Conservation (phyloP, 106 monocot species). For the Acorus calamus region DNA sequence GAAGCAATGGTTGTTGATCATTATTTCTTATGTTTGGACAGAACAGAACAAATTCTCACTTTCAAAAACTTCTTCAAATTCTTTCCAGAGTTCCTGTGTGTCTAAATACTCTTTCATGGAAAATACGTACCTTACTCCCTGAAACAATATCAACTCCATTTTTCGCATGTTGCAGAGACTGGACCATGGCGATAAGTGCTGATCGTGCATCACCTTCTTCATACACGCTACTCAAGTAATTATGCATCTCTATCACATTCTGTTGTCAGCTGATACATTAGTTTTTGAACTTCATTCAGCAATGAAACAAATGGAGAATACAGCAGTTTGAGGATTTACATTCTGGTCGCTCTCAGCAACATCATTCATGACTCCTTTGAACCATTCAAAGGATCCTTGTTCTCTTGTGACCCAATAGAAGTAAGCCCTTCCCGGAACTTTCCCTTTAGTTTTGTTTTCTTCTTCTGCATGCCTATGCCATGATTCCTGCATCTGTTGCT, state of each 20-base stretch:
- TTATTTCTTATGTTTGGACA: no score
- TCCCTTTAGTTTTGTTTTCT: conserved; percentile 16
- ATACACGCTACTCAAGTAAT: conserved; percentile 89
- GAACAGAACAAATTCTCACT: no score
- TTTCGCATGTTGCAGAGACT: conserved; percentile 82
- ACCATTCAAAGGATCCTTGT: conserved; percentile 95
- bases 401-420: conserved; percentile 98
- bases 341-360: conserved; percentile 73
- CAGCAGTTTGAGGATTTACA: conserved; percentile 14
- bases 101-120: no score
- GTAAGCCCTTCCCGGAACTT: conserved; percentile 64
- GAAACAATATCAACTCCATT: conserved; percentile 88
- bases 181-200: conserved; percentile 89
- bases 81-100: no score
- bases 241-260: conserved; percentile 89
- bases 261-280: conserved; percentile 12
- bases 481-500: conserved; percentile 25
- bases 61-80: no score
- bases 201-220: conserved; percentile 96
- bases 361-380: conserved; percentile 92
- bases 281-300: background rate
- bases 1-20: background rate
- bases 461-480: conserved; percentile 5
- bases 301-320: background rate
- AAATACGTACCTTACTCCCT: conserved; percentile 50